These are phyloP conservation scores for Globisporangium carolinianum DNA, from an alignment of 352 stramenopile genomes.

Conservation along the genomic window DNA sequence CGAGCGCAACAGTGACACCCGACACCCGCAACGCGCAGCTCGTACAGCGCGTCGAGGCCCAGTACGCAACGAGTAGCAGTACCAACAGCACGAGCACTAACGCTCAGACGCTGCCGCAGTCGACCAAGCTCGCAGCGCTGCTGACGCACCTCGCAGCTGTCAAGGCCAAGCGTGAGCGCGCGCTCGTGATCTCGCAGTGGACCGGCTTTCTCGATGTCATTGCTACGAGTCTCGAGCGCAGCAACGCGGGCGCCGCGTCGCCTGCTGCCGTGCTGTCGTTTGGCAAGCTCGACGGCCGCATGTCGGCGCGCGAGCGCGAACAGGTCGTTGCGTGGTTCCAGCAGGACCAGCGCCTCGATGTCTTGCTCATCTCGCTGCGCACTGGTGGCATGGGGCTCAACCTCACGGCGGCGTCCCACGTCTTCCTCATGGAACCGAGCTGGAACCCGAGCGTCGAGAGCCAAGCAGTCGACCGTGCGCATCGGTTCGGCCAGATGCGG, in stretches of 20 bases:
- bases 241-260: constrained; percentile 15
- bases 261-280: constrained; percentile 25
- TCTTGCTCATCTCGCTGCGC: constrained; percentile 86
- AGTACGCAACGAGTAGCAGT: not conserved
- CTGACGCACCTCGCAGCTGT: constrained; percentile 44
- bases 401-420: constrained; percentile 86
- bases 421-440: constrained; percentile 92
- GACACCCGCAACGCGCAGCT: not conserved
- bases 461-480: constrained; percentile 85
- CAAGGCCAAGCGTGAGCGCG: constrained; percentile 38
- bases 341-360: constrained; percentile 42
- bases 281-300: constrained; percentile 53
- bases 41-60: constrained; percentile 24
- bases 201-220: constrained; percentile 82
- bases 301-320: constrained; percentile 52
- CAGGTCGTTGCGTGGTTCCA: constrained; percentile 57
- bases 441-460: constrained; percentile 90
- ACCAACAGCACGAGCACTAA: not conserved
- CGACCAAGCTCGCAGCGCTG: constrained; percentile 58
- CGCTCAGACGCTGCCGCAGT: constrained; percentile 17
- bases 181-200: constrained; percentile 87
- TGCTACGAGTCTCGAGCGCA: constrained; percentile 27
- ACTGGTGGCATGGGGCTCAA: constrained; percentile 90
- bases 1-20: constrained; percentile 13
- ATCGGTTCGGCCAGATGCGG: constrained; percentile 80